Evolutionary conservation across 352 stramenopile species (phyloP), one percentile per base, ranked within the genome.

Genomic region (Aphanomyces euteiches): DNA sequence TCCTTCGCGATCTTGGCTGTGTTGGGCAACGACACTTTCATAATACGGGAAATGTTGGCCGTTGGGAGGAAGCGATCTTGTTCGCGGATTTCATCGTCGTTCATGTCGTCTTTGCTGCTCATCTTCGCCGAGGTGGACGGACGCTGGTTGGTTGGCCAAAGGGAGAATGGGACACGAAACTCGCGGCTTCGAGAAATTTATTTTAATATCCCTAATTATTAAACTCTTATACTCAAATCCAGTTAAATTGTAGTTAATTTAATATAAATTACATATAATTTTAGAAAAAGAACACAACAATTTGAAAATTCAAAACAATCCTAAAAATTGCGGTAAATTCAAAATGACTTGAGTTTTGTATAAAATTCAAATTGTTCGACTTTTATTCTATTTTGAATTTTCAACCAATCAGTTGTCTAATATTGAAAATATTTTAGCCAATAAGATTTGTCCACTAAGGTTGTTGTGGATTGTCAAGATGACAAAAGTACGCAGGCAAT

Each of bases 1-100:
- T 99, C 98, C 83, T 99, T 99, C 66, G 96, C 96, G 78, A 99
- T 99, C 88, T 99, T 99, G 68, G 97, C 97, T 63, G 97, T 98
- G 72, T 96, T 92, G 28, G 97, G 97, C 21, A 99, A 87, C 53
- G 90, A 98, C 64, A 98, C 97, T 83, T 99, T 99, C 97, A 99
- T 99, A 78, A 99, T 99, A 41, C 97, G 89, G 54, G 92, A 97
- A 82, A 99, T 99, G 85, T 99, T 99, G 72, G 97, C 97, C 63
- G 98, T 99, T 19, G 97, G 97, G 19, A 99, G 84, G 83, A 98
- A 99, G 15, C 97, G 92, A 82, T 99, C 97, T 85, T 99, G 89
- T 79, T 98, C 92, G 56, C 90, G 87, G 75, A 96, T 92, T 79
- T 98, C 92, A 67, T 93, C 87, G 72, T 93, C 88, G 75, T 93